phyloP scores from a whole-genome alignment of 2,329 filamentous ascomycete species.

The Fusarium equiseti region DNA sequence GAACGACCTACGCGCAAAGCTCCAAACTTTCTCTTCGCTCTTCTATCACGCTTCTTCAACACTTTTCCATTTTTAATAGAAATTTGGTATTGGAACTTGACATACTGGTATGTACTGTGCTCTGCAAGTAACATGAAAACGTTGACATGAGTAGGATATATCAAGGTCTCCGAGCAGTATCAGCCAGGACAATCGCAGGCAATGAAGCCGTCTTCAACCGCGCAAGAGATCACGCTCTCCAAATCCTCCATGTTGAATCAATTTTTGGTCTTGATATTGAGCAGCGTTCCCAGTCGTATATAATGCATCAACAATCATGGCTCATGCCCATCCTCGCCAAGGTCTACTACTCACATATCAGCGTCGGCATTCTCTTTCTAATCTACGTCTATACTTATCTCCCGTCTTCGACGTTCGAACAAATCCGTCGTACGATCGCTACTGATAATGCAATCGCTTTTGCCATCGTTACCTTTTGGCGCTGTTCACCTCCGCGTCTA shows the following conservation, averaged over 20 bases:
- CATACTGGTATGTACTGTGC: slow-evolving; percentile 47
- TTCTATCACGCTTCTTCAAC: slow-evolving; percentile 50
- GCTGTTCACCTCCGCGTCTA: slow-evolving; percentile 63
- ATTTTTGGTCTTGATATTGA: slow-evolving; percentile 56
- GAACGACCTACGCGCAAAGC: slow-evolving; percentile 30
- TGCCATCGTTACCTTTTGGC: slow-evolving; percentile 59
- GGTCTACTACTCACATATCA: slow-evolving; percentile 62
- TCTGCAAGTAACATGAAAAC: no score
- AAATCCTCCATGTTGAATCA: slow-evolving; percentile 55
- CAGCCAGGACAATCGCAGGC: slow-evolving; percentile 56
- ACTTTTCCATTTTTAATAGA: slow-evolving; percentile 52
- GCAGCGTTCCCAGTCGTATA: slow-evolving; percentile 54
- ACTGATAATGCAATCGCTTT: slow-evolving; percentile 62
- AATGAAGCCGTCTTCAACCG: slow-evolving; percentile 54
- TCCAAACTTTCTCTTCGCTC: slow-evolving; percentile 41
- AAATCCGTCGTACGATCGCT: slow-evolving; percentile 61
- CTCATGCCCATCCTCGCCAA: slow-evolving; percentile 56
- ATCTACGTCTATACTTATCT: slow-evolving; percentile 62
- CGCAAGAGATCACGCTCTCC: slow-evolving; percentile 56
- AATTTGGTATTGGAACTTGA: slow-evolving; percentile 55
- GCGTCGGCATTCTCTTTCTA: slow-evolving; percentile 59
- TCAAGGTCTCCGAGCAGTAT: slow-evolving; percentile 58
- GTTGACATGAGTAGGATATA: slow-evolving; percentile 51
- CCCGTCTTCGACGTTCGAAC: slow-evolving; percentile 54
- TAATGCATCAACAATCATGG: slow-evolving; percentile 53